Percentiles rank a stretch among this genome's conserved stretches.
Conservation (phyloP, 2,329 filamentous ascomycete genomes). For the Nigrograna mackinnonii region DNA sequence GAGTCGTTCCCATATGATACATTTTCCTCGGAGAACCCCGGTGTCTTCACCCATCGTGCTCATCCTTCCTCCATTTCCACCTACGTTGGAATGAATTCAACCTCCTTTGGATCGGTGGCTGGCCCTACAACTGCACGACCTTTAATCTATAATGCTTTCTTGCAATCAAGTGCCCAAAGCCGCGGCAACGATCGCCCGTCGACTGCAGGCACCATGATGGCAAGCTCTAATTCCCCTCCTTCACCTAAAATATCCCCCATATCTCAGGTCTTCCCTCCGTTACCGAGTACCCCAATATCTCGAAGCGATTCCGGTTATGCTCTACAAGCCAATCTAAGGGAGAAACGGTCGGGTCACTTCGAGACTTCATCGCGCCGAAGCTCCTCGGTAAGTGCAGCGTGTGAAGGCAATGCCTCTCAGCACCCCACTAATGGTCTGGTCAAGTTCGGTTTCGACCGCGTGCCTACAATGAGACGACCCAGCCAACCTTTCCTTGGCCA, state of each 20-base stretch:
- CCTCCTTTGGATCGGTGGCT: slow-evolving; percentile 76
- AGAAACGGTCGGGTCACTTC: slow-evolving; percentile 94
- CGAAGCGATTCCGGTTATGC: slow-evolving; percentile 91
- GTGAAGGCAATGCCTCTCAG: slow-evolving; percentile 6
- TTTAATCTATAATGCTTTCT: slow-evolving; percentile 89
- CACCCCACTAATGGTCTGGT: slow-evolving; percentile 27
- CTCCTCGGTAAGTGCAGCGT: slow-evolving; percentile 64
- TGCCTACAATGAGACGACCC: slow-evolving; percentile 66
- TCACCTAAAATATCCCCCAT: slow-evolving; percentile 72
- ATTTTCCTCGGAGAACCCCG: slow-evolving; percentile 83
- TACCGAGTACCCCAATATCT: slow-evolving; percentile 79
- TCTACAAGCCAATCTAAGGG: slow-evolving; percentile 80
- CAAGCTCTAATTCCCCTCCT: slow-evolving; percentile 53
- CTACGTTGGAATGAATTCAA: slow-evolving; percentile 87
- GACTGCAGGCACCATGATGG: slow-evolving; percentile 40
- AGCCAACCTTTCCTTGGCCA: slow-evolving; percentile 71
- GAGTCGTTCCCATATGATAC: slow-evolving; percentile 91
- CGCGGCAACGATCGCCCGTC: slow-evolving; percentile 71
- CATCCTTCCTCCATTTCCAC: slow-evolving; percentile 75
- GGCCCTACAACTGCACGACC: slow-evolving; percentile 56
- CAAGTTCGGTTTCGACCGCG: slow-evolving; percentile 75
- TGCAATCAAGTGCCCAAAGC: slow-evolving; percentile 72
- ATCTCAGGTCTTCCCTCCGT: slow-evolving; percentile 75
- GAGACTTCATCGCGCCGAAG: slow-evolving; percentile 80
- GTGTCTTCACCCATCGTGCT: slow-evolving; percentile 75